These are phyloP conservation scores for Suillus americanus DNA, from an alignment of 768 basidiomycete species.

Conservation along the genomic window DNA sequence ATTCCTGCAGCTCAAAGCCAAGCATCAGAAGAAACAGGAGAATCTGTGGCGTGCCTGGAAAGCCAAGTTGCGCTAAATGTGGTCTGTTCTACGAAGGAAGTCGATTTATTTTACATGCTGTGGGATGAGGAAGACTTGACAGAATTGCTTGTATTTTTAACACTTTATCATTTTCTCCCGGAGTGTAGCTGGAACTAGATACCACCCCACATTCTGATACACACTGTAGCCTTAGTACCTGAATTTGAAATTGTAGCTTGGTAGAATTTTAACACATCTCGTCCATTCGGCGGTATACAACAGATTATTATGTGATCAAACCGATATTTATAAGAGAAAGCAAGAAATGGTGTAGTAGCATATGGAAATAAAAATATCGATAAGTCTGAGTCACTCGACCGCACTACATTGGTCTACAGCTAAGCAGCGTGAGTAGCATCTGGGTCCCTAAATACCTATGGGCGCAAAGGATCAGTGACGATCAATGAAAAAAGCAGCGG, in stretches of 20 bases:
- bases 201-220: background rate
- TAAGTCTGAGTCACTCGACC: slow-evolving; percentile 1
- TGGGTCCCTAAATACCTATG: slow-evolving; percentile 47
- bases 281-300: slow-evolving; percentile 8
- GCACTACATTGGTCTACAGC: slow-evolving; percentile 6
- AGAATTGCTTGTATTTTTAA: slow-evolving; percentile 6
- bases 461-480: slow-evolving; percentile 1
- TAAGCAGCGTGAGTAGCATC: slow-evolving; percentile 31
- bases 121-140: background rate
- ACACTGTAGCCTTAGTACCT: slow-evolving; percentile 9
- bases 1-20: slow-evolving; percentile 52
- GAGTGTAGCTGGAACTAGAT: background rate
- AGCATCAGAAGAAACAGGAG: slow-evolving; percentile 56
- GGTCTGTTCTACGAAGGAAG: background rate
- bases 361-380: slow-evolving; percentile 11
- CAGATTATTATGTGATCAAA: slow-evolving; percentile 1
- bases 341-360: slow-evolving; percentile 13
- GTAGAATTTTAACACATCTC: background rate
- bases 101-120: background rate
- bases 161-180: background rate
- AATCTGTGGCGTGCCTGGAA: slow-evolving; percentile 55
- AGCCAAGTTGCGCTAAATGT: slow-evolving; percentile 22
- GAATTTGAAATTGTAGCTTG: background rate
- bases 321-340: background rate
- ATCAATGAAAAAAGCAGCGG: background rate